These are phyloP conservation scores for Eimeria praecox DNA, from an alignment of 169 alveolate genomes.

Conservation along the genomic window DNA sequence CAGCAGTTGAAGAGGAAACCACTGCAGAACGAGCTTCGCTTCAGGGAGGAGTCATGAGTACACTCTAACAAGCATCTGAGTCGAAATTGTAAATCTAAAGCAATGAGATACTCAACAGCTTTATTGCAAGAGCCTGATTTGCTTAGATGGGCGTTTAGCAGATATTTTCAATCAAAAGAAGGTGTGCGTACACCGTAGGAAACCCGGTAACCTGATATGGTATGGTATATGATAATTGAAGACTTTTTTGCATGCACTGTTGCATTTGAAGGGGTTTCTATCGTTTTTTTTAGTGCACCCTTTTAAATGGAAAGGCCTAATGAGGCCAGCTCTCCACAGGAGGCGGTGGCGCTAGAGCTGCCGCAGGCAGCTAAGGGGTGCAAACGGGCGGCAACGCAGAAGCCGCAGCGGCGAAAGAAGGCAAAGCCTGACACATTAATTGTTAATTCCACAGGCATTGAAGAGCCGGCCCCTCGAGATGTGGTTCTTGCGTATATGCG, in stretches of 20 bases:
- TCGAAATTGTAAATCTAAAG: neutral
- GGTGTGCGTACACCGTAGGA: neutral
- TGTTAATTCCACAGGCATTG: neutral
- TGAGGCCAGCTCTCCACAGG: conserved; percentile 2
- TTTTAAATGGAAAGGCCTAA: neutral
- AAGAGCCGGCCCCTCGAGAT: conserved; percentile 10
- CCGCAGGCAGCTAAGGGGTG: neutral
- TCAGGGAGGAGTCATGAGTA: neutral
- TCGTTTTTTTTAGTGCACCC: neutral
- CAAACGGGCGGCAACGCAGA: conserved; percentile 44
- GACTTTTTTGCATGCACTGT: neutral
- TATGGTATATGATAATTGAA: neutral
- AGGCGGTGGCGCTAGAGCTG: neutral
- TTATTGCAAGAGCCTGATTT: neutral
- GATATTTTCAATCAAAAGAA: neutral
- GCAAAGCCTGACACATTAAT: neutral
- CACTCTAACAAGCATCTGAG: neutral
- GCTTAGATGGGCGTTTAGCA: neutral
- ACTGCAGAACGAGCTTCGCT: neutral
- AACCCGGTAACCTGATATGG: neutral
- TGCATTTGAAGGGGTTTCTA: neutral
- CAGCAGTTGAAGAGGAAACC: neutral
- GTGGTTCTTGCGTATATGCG: conserved; percentile 62
- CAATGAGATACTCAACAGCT: neutral
- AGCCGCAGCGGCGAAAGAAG: conserved; percentile 57